Percentiles rank a stretch among this genome's conserved stretches.
These are phyloP conservation scores for Candida vartiovaarae DNA, from an alignment of 805 yeast genomes.

Conservation along the genomic window DNA sequence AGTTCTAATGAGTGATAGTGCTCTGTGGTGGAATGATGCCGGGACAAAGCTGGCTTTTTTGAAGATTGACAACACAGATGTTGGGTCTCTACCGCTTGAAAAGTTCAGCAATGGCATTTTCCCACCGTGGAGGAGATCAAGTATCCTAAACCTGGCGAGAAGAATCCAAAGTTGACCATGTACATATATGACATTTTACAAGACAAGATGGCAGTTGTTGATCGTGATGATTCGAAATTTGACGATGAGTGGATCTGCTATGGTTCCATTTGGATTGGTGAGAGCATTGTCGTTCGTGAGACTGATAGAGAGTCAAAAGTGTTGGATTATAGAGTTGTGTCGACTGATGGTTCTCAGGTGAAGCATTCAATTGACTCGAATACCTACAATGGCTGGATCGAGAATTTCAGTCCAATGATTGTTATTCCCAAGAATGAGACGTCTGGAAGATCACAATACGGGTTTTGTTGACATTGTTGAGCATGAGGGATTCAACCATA, in stretches of 20 bases:
- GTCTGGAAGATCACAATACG: conserved; percentile 29
- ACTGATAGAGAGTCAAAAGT: conserved; percentile 56
- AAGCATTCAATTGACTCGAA: conserved; percentile 38
- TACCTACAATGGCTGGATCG: conserved; percentile 51
- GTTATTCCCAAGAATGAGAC: conserved; percentile 31
- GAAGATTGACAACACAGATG: conserved; percentile 52
- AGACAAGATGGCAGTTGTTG: conserved; percentile 8
- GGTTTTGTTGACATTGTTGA: conserved; percentile 65
- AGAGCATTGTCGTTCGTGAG: conserved; percentile 46
- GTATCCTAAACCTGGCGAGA: conserved; percentile 70
- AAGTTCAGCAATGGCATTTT: conserved; percentile 42
- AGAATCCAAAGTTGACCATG: conserved; percentile 49
- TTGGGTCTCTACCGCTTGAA: conserved; percentile 45
- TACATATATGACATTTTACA: conserved; percentile 34
- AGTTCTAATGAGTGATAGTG: conserved; percentile 48
- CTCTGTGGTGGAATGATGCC: conserved; percentile 71
- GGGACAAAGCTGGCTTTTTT: conserved; percentile 50
- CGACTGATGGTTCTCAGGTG: conserved; percentile 30
- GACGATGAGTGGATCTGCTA: conserved; percentile 50
- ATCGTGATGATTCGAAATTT: conserved; percentile 23
- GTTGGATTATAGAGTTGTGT: conserved; percentile 38
- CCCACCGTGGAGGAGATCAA: conserved; percentile 37
- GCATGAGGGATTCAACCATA: conserved; percentile 49
- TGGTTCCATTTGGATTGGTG: conserved; percentile 53
- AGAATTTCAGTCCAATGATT: conserved; percentile 36